Conservation (phyloP, 306 rosid genomes). For the Lathyrus oleraceus region DNA sequence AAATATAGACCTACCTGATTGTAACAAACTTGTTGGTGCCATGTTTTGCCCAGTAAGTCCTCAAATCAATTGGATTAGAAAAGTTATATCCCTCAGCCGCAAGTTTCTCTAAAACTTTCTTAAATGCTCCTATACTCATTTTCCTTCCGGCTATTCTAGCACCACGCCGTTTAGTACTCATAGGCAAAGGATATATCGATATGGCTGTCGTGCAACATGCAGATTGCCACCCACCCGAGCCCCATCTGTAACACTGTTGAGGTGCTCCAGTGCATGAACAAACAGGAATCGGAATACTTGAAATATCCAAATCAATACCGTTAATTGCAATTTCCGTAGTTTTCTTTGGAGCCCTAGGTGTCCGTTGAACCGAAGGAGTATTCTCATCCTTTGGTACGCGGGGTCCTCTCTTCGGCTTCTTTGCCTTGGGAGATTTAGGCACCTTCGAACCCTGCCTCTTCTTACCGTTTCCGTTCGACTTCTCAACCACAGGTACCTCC, state of each 20-base stretch:
- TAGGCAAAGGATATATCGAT: slow-evolving; percentile 86
- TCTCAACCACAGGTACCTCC: slow-evolving; percentile 57
- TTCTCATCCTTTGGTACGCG: slow-evolving; percentile 60
- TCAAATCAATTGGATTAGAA: slow-evolving; percentile 86
- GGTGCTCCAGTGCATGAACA: slow-evolving; percentile 92
- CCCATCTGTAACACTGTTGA: slow-evolving; percentile 97
- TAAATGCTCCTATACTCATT: slow-evolving; percentile 99
- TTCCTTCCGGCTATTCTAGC: slow-evolving; percentile 98
- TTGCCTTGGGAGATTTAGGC: slow-evolving; percentile 72
- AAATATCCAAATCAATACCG: slow-evolving; percentile 80
- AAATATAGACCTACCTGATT: slow-evolving; percentile 71
- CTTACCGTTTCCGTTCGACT: slow-evolving; percentile 58
- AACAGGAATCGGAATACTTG: slow-evolving; percentile 84
- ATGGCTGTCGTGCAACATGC: slow-evolving; percentile 95
- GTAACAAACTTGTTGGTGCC: slow-evolving; percentile 99
- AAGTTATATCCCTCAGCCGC: slow-evolving; percentile 95
- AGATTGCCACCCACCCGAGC: slow-evolving; percentile 99
- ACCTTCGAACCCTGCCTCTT: slow-evolving; percentile 68
- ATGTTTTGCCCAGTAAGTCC: slow-evolving; percentile 94
- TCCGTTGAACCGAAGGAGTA: slow-evolving; percentile 58
- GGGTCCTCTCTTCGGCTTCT: slow-evolving; percentile 76
- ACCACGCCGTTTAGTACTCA: slow-evolving; percentile 96
- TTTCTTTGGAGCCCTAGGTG: slow-evolving; percentile 72
- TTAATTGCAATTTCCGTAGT: slow-evolving; percentile 80
- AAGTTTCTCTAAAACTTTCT: slow-evolving; percentile 96